Percentiles rank a stretch among this genome's conserved stretches.
These are phyloP conservation scores for Candolleomyces eurysporus DNA, from an alignment of 768 basidiomycete species.

Conservation along the genomic window DNA sequence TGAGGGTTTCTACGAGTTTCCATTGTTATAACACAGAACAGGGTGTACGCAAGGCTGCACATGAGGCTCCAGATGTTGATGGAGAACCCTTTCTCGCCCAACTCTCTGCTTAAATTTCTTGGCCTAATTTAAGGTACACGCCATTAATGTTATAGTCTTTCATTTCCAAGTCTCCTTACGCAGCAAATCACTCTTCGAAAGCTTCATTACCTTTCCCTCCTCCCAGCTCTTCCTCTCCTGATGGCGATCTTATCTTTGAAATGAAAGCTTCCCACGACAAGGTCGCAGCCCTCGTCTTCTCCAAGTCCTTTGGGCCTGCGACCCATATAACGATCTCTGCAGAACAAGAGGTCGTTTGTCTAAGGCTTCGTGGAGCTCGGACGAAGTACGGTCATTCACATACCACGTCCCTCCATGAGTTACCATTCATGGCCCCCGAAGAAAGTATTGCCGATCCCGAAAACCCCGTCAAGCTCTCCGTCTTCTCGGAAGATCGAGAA, in stretches of 20 bases:
- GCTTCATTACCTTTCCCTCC: neutral
- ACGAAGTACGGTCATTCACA: too few relatives aligned
- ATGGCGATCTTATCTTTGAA: neutral
- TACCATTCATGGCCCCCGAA: neutral
- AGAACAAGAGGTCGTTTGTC: neutral
- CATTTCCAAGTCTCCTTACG: neutral
- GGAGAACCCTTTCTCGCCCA: neutral
- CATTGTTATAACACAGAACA: neutral
- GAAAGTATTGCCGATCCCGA: conserved; percentile 2
- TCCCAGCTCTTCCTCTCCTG: neutral
- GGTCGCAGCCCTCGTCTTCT: neutral
- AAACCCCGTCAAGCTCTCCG: conserved; percentile 2
- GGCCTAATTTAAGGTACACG: conserved; percentile 3
- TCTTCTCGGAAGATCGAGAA: conserved; percentile 3
- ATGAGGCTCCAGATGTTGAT: neutral
- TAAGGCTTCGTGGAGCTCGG: too few relatives aligned
- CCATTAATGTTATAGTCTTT: conserved; percentile 5
- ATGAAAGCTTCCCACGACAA: conserved; percentile 2
- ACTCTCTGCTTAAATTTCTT: neutral
- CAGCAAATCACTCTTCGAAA: conserved; percentile 6
- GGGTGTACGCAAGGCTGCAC: neutral
- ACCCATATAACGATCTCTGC: neutral
- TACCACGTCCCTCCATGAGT: neutral
- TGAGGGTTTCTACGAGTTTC: neutral
- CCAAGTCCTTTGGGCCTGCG: neutral